Base-by-base conservation (phyloP, 176 grass and related monocot species). In the Dactylis glomerata region DNA sequence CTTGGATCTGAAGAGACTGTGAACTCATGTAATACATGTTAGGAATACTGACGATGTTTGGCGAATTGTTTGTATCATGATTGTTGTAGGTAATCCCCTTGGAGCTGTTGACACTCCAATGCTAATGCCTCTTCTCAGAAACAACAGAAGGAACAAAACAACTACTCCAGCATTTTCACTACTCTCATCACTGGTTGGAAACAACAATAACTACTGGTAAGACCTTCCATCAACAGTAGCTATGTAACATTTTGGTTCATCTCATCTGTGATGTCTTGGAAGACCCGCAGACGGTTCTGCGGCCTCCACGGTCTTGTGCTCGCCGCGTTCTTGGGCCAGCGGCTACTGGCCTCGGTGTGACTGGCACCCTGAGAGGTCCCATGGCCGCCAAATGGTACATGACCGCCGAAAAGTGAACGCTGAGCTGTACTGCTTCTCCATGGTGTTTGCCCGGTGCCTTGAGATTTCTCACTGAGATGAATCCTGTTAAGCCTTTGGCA, bases 221-320 rank as follows among this genome's bases (percentile, higher is more conserved):
- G 56, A 57, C 79, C 80, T 57, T 83, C 55, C 61, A 82, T 57
- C 34, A 23, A 79, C 44, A 79, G 49, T 19, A 26, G 76, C 79
- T 80, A 87, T 47, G 36, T 57, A 68, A 51, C 68, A 80, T 70
- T 90, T 64, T 59, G 45, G 57, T 80, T 81, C 27, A 86, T 69
- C 52, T 83, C 86, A 71, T 83, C 73, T 67, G 79, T 93, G 54
- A 90, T 93, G 77, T 93, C 86, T 55, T 81, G 86, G 92, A 93
- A 93, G 73, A 91, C 82, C 63, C 41, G 68, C 36, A 90, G 59
- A 5, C 82, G 79, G 52, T 34, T 83, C 55, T 55, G 50, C 50
- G 52, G 49, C 49, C 68, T 87, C 81, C 68, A 73, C 37, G 33
- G 58, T 56, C 80, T 74, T 12, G 57, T 79, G 73, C 41, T 47